Base-by-base conservation (phyloP, 805 yeast species). In the Kazachstania kunashirensis region DNA sequence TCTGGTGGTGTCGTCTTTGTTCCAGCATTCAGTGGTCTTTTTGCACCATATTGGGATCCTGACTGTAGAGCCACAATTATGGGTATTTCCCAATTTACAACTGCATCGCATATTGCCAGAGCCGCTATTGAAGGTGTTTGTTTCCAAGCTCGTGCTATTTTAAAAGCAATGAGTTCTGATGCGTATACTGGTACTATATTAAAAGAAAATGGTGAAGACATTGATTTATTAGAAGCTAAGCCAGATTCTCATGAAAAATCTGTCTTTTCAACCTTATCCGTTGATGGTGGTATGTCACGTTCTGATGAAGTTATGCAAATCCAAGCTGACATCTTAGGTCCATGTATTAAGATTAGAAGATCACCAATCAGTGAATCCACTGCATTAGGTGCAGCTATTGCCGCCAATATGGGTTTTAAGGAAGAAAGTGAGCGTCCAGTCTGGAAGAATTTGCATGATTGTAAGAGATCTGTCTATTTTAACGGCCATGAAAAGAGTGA, bases 61-160 rank as follows among this genome's bases (percentile, higher is more conserved):
- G 84, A 83, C 36, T 85, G 95, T 6, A 75, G 95, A 45, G 97
- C 96, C 34, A 80, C 95, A 24, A 82, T 89, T 31, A 78, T 86
- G 57, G 97, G 97, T 26, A 72, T 88, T 67, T 84, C 96, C 5
- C 95, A 85, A 57, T 85, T 77, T 62, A 81, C 95, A n/a, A 72
- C 80, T n/a, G 78, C 92, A 13, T 75, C 86, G 12, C 96, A 89
- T 62, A 79, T 88, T 53, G 94, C 94, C 8, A 73, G 96, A 46
- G 96, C 96, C 3, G 95, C 96, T 10, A 71, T 88, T 41, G 96
- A 89, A 58, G 96, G 96, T 45, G 89, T 85, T 29, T 88, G 96
- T 59, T 88, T 74, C 70, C 96, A 89, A 65, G 89, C 88, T 17
- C 68, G 94, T 42, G 95, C 94, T 19, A 85, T 88, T 52, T 69